Evolutionary conservation across 768 basidiomycete genomes (phyloP).

Genomic region (Lanmaoa rubissima): DNA sequence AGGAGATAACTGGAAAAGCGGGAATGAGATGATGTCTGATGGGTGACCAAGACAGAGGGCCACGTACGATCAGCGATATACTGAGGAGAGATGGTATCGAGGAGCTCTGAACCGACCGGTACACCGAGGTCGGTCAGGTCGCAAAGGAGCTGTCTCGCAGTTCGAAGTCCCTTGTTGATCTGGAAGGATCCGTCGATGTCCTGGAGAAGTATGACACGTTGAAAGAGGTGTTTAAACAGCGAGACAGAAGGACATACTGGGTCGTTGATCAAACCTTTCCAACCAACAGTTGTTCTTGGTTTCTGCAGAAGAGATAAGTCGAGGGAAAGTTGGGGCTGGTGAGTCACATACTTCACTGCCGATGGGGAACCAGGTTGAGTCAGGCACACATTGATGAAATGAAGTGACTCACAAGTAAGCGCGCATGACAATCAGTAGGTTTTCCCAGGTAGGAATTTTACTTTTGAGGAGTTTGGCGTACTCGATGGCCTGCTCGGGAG

Average conservation of each 20-base stretch:
- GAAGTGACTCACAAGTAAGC: slow-evolving; percentile 84
- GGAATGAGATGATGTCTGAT: background rate
- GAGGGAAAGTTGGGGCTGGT: background rate
- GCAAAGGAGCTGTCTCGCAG: slow-evolving; percentile 84
- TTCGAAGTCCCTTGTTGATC: slow-evolving; percentile 95
- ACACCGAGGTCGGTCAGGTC: slow-evolving; percentile 88
- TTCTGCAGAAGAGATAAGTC: slow-evolving; percentile 50
- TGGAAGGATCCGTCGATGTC: slow-evolving; percentile 92
- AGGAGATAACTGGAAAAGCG: slow-evolving; percentile 58
- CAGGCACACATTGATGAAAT: slow-evolving; percentile 6
- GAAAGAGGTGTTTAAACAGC: background rate
- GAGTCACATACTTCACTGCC: slow-evolving; percentile 38
- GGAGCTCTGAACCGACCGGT: slow-evolving; percentile 91
- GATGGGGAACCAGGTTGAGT: slow-evolving; percentile 35
- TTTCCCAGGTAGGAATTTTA: slow-evolving; percentile 64
- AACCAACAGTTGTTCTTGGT: slow-evolving; percentile 96
- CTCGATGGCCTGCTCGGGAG: slow-evolving; percentile 77
- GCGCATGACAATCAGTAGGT: slow-evolving; percentile 92
- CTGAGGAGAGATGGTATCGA: slow-evolving; percentile 84
- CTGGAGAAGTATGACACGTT: slow-evolving; percentile 6
- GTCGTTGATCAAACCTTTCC: slow-evolving; percentile 95
- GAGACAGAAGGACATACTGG: slow-evolving; percentile 41
- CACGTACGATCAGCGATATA: slow-evolving; percentile 74
- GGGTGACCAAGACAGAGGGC: background rate
- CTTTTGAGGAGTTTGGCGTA: slow-evolving; percentile 73